Base-by-base conservation (phyloP, 768 basidiomycete genomes). In the Kwoniella shandongensis region DNA sequence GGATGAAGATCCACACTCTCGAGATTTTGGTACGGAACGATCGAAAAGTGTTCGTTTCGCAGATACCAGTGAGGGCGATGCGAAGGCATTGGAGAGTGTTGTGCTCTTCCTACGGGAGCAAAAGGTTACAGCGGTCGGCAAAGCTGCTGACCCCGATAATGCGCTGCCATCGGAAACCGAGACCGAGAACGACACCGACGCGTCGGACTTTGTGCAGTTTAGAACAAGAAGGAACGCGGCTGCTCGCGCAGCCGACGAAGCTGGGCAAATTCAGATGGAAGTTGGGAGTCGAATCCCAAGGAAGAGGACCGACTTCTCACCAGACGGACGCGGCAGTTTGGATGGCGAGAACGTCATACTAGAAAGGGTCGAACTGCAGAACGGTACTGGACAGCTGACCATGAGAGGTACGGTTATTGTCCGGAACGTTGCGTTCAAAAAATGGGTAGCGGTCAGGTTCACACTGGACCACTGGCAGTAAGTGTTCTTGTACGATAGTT, bases 41-140 rank as follows among this genome's bases (percentile, higher is more conserved):
- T 78, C 83, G 63, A 93, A 94, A 74, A 85, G 84, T 18, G 94
- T 99, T 10, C 89, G 94, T 65, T 99, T 99, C 61, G 75, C 75
- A 11, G 73, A 66, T 35, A 54, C 60, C 4, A 59, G 66, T 29
- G 71, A 69, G 6, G 62, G 54, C 12, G 66, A 68, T n/a, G 88
- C 90, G 75, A 77, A 85, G 6, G 84, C 89, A 69, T 83, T 97
- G 47, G 94, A 96, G 76, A 89, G 89, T 59, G 89, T 98, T 56
- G 91, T 92, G 75, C 82, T 92, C 39, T 98, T 97, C 80, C 80
- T 94, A 48, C 85, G 92, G 1, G 89, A 91, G 78, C 93, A 97
- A 77, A 91, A 91, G 71, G 93, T 93, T 15, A 82, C 91, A 1
- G 94, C 94, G 1, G 92, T 99, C 8, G 89, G 88, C 4, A 68